Evolutionary conservation across 345 rosid species (phyloP), one percentile per base, ranked within the genome.

Genomic region (Moringa oleifera): DNA sequence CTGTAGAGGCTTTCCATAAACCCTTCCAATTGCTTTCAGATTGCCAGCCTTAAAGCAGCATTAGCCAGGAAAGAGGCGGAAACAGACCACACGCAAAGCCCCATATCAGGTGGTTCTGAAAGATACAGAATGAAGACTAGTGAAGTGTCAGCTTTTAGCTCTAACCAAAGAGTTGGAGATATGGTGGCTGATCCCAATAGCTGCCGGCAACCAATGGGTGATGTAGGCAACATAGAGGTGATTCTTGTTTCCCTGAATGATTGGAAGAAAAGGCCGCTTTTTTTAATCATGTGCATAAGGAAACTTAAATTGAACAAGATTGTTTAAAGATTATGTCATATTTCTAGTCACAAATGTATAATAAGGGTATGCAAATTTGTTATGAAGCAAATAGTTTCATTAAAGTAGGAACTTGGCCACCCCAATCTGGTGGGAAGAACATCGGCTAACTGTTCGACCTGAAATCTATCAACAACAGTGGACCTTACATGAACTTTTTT

Each of bases 41-140:
- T 94, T 68, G 85, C 90, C 50, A 83, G 72, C 66, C 93, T 90
- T 46, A 94, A 86, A 81, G 85, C 88, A 60, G 95, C 96, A 65
- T 76, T 94, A 24, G 83, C 84, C 37, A 80, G 81, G 74, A 90
- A 85, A 73, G 91, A 88, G 50, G 84, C 75, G 57, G 96, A 78
- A 45, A 45, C 81, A 31, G 85, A 79, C 45, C 78, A 64, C 25
- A 65, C 55, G 23, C 85, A 73, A 57, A 75, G 66, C 55, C 73
- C 81, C 33, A 63, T 68, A 19, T 73, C 89, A 33, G 69, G 79
- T 55, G 83, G 74, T 74, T 68, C 83, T 52, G 95, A 84, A 66
- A 78, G 76, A 66, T 64, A 65, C 69, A 73, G 77, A 73, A 77
- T 77, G 67, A 90, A 82, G 77, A 71, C 84, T 62, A 67, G 66